Percentiles rank a stretch among this genome's conserved stretches.
phyloP scores from a whole-genome alignment of 2,329 filamentous ascomycete genomes.

The Colletotrichum sp. region DNA sequence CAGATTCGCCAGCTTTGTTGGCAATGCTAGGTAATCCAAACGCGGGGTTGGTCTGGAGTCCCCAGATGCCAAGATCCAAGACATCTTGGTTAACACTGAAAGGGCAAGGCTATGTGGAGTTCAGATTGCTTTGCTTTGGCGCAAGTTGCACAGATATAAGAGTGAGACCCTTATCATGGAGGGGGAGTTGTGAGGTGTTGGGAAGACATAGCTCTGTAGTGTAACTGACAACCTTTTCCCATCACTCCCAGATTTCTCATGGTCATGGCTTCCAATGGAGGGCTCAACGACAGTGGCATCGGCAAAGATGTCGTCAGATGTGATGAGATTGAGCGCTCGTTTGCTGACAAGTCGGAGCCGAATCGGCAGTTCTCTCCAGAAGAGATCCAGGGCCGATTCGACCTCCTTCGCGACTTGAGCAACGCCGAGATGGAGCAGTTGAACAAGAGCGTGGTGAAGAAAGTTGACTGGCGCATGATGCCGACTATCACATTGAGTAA shows the following conservation, averaged over 20 bases:
- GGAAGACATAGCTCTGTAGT: neutral
- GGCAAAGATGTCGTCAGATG: neutral
- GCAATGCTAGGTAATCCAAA: neutral
- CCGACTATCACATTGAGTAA: constrained; percentile 27
- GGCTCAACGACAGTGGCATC: neutral
- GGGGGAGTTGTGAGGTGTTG: neutral
- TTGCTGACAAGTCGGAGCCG: neutral
- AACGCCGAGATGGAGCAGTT: constrained; percentile 26
- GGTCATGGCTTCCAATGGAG: neutral
- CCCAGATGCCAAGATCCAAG: constrained; percentile 7
- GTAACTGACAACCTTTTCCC: too few species aligned
- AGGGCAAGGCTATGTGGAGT: neutral
- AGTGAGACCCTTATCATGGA: neutral
- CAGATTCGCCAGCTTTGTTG: neutral
- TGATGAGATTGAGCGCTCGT: neutral
- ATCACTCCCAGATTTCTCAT: neutral
- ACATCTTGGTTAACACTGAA: neutral
- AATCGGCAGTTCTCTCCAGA: neutral
- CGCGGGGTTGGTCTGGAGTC: constrained; percentile 17
- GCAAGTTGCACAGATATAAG: neutral
- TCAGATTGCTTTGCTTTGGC: neutral
- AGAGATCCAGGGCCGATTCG: constrained; percentile 28
- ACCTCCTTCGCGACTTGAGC: constrained; percentile 25
- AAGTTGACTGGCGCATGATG: constrained; percentile 35
- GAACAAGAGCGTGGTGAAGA: constrained; percentile 31